Conservation (phyloP, 2,329 filamentous ascomycete species). For the Fusarium sp. region DNA sequence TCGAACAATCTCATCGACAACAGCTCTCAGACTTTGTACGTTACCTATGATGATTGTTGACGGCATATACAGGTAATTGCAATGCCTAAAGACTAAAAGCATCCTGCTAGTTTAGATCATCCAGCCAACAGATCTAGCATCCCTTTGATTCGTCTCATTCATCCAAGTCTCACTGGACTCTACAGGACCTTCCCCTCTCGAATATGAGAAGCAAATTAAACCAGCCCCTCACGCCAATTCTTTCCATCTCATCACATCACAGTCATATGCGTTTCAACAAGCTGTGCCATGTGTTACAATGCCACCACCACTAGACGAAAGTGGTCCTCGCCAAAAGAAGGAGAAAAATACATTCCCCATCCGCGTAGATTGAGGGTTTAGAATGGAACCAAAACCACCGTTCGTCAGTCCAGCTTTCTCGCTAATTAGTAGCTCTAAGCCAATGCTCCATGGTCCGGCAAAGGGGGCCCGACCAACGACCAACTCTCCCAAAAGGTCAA, state of each 20-base stretch:
- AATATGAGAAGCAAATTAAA: conserved; percentile 36
- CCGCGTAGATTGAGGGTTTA: conserved; percentile 4
- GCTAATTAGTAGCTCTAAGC: conserved; percentile 5
- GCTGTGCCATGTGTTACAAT: conserved; percentile 15
- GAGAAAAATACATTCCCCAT: neutral
- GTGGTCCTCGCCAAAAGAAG: neutral
- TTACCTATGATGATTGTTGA: conserved; percentile 5
- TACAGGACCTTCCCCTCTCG: conserved; percentile 20
- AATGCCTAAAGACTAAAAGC: conserved; percentile 2
- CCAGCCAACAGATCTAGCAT: conserved; percentile 14
- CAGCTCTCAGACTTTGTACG: neutral
- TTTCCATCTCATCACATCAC: conserved; percentile 13
- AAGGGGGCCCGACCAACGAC: conserved; percentile 20
- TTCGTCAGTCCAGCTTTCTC: conserved; percentile 14
- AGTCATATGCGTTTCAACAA: conserved; percentile 4
- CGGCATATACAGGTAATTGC: neutral
- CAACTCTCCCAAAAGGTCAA: neutral
- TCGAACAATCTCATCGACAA: conserved; percentile 12
- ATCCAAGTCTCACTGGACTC: conserved; percentile 17
- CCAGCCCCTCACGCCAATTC: conserved; percentile 30
- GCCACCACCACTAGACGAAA: conserved; percentile 6
- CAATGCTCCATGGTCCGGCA: conserved; percentile 16
- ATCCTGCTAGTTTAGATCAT: neutral
- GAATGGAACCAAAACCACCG: conserved; percentile 20
- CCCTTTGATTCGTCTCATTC: conserved; percentile 30